Conservation (phyloP, 441 rosid species). For the Euphorbia celastroides region DNA sequence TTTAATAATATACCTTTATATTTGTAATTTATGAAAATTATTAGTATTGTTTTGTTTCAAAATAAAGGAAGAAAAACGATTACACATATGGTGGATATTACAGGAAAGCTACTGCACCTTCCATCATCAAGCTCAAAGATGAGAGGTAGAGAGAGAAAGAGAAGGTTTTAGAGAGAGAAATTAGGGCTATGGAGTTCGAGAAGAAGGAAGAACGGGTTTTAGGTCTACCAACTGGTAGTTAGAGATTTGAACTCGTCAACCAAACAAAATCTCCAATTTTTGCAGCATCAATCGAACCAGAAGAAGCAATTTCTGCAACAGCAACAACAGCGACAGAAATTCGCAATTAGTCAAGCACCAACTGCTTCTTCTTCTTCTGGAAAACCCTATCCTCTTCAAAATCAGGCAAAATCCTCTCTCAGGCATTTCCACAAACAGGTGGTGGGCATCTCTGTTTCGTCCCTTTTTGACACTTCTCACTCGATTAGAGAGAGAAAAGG, state of each 20-base stretch:
- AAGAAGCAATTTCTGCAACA: constrained; percentile 18
- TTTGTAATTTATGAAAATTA: no score
- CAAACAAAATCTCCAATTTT: constrained; percentile 40
- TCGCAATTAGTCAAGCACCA: constrained; percentile 35
- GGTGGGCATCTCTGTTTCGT: constrained; percentile 21
- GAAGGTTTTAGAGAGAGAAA: constrained; percentile 22
- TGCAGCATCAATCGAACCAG: constrained; percentile 7
- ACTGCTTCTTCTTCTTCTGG: constrained; percentile 21
- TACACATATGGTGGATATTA: constrained; percentile 49
- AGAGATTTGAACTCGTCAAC: constrained; percentile 69
- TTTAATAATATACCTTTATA: no score
- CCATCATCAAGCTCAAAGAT: constrained; percentile 25
- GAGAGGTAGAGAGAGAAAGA: constrained; percentile 35
- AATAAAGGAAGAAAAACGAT: constrained; percentile 9
- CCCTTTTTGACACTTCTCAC: background rate
- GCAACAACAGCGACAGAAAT: constrained; percentile 19
- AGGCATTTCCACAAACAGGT: constrained; percentile 15
- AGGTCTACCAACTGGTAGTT: constrained; percentile 98
- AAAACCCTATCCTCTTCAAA: constrained; percentile 16
- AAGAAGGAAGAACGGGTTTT: constrained; percentile 39
- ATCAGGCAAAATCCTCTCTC: constrained; percentile 13
- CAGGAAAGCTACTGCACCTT: constrained; percentile 41
- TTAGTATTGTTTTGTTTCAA: no score
- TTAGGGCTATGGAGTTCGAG: constrained; percentile 12
- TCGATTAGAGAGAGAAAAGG: background rate